Evolutionary conservation across 1,139 yeast genomes (phyloP).

Genomic region (Saccharomycopsis phalli): DNA sequence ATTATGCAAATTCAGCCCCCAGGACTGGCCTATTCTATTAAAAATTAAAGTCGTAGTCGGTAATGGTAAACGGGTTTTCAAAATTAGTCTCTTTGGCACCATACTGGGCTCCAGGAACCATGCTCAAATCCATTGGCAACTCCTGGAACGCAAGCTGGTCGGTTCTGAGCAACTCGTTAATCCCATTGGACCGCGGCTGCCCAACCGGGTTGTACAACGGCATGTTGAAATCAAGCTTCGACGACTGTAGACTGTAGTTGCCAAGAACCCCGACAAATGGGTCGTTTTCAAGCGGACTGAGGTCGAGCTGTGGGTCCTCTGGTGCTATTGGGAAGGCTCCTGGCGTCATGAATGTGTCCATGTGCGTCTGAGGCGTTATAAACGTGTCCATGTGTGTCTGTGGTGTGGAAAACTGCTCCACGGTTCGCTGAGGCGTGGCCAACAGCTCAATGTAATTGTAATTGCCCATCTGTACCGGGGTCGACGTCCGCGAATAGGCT

Average conservation of each 20-base stretch:
- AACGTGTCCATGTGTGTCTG: constrained; percentile 15
- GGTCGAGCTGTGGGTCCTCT: constrained; percentile 12
- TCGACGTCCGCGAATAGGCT: constrained; percentile 1
- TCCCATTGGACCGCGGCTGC: too few relatives aligned
- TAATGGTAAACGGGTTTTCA: constrained; percentile 6
- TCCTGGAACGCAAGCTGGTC: too few relatives aligned
- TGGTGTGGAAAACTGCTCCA: constrained; percentile 9
- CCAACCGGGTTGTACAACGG: too few relatives aligned
- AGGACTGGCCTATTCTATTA: too few relatives aligned
- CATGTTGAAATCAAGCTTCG: background rate
- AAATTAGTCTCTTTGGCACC: background rate
- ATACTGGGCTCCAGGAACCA: too few relatives aligned
- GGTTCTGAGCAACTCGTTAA: too few relatives aligned
- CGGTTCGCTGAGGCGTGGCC: background rate
- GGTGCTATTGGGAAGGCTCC: background rate
- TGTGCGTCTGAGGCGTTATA: constrained; percentile 18
- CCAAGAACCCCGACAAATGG: constrained; percentile 7
- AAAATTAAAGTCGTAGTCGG: constrained; percentile 4
- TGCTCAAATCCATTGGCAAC: too few relatives aligned
- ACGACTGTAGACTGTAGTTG: background rate
- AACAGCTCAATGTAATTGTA: too few relatives aligned
- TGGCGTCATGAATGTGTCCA: too few relatives aligned
- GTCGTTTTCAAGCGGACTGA: constrained; percentile 18
- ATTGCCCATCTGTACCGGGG: constrained; percentile 4
- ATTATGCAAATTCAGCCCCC: too few relatives aligned